A percentile compares a stretch with the other conserved stretches of the same genome.
phyloP scores from a whole-genome alignment of 148 eudicot species.

The Vaccinium macrocarpon region DNA sequence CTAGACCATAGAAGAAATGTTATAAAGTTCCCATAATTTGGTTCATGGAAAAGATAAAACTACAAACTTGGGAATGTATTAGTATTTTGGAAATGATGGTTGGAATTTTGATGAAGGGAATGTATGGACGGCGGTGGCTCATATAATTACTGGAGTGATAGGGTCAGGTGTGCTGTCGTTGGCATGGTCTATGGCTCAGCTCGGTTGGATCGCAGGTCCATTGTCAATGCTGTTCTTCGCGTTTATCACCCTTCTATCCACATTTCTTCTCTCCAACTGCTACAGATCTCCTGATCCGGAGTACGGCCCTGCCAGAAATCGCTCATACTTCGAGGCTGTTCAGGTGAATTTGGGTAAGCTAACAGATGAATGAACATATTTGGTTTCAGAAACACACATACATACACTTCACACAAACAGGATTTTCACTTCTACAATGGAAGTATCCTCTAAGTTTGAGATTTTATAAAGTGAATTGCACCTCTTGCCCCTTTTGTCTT shows the following conservation, averaged over 20 bases:
- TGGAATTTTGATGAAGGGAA: conserved; percentile 37
- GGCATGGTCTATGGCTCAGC: conserved; percentile 66
- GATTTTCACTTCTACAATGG: background rate
- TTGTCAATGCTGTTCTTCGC: conserved; percentile 46
- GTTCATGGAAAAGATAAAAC: background rate
- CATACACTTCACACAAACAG: background rate
- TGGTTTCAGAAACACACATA: background rate
- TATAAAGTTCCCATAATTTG: background rate
- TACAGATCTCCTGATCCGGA: conserved; percentile 61
- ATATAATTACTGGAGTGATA: conserved; percentile 66
- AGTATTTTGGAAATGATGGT: background rate
- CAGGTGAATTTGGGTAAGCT: conserved; percentile 40
- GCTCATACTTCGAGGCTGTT: conserved; percentile 60
- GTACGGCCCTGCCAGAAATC: conserved; percentile 42
- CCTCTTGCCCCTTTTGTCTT: background rate
- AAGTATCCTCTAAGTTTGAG: background rate
- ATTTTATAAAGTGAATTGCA: background rate
- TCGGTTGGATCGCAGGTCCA: conserved; percentile 72
- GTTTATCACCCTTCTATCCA: conserved; percentile 44
- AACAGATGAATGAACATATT: background rate
- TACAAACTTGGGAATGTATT: background rate
- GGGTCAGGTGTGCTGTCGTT: conserved; percentile 66
- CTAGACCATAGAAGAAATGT: background rate
- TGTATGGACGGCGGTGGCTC: conserved; percentile 61
- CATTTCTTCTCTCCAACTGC: conserved; percentile 51